Conservation (phyloP, 805 yeast species). For the Wickerhamiella siamensis region DNA sequence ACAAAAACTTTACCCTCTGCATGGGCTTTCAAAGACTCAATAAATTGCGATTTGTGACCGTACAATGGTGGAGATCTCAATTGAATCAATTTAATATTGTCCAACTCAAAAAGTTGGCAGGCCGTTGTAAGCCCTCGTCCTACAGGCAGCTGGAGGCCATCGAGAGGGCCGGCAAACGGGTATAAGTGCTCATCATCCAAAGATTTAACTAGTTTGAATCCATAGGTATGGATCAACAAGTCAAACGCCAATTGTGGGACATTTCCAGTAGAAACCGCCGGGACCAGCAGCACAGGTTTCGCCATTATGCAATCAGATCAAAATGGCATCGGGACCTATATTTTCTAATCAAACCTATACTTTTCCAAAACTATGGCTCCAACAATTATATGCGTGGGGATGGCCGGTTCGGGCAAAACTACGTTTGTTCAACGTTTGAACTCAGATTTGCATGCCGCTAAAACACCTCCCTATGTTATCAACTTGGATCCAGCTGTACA, state of each 20-base stretch:
- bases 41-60: conserved; percentile 37
- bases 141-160: conserved; percentile 24
- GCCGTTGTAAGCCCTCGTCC: conserved; percentile 38
- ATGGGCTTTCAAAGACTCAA: conserved; percentile 31
- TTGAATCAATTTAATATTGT: conserved; percentile 36
- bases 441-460: conserved; percentile 63
- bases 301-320: not conserved
- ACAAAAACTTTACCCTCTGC: conserved; percentile 31
- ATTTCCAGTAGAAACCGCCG: conserved; percentile 76
- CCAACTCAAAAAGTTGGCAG: conserved; percentile 37
- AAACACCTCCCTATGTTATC: conserved; percentile 72
- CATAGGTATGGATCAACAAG: conserved; percentile 50
- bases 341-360: not conserved
- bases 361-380: conserved; percentile 14
- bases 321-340: not conserved
- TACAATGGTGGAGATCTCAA: conserved; percentile 79
- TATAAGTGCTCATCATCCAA: conserved; percentile 50
- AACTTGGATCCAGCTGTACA: conserved; percentile 94
- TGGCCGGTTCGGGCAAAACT: conserved; percentile 87
- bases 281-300: conserved; percentile 34
- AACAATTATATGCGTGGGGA: conserved; percentile 39
- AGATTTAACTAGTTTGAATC: conserved; percentile 36
- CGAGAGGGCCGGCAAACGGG: conserved; percentile 77
- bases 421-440: conserved; percentile 93
- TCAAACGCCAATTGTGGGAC: conserved; percentile 76